Conservation (phyloP, 306 rosid genomes). For the Gastrolobium bilobum region DNA sequence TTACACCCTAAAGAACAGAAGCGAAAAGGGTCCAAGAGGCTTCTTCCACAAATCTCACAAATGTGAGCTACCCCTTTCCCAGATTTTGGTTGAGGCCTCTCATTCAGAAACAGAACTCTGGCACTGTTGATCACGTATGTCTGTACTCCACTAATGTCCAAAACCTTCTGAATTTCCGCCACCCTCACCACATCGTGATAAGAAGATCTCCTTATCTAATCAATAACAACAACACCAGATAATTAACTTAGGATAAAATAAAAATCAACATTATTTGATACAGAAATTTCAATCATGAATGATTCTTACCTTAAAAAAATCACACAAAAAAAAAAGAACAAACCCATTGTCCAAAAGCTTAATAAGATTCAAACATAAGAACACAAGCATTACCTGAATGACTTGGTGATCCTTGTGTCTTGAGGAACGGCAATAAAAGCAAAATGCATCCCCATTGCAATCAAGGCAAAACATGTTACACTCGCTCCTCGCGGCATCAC, state of each 20-base stretch:
- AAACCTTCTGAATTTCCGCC: slow-evolving; percentile 72
- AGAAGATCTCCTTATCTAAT: slow-evolving; percentile 87
- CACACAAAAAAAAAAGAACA: not conserved
- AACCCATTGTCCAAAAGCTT: not conserved
- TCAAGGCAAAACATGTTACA: slow-evolving; percentile 95
- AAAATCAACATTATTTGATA: not conserved
- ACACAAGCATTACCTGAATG: slow-evolving; percentile 65
- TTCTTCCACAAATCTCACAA: slow-evolving; percentile 92
- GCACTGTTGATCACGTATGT: slow-evolving; percentile 97
- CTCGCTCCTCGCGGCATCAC: slow-evolving; percentile 81
- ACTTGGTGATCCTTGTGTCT: slow-evolving; percentile 92
- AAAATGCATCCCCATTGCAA: slow-evolving; percentile 79
- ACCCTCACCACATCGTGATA: slow-evolving; percentile 97
- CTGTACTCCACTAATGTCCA: slow-evolving; percentile 90
- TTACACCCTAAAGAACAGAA: slow-evolving; percentile 97
- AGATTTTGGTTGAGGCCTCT: slow-evolving; percentile 93
- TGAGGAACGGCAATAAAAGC: slow-evolving; percentile 93
- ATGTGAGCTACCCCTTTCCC: slow-evolving; percentile 82
- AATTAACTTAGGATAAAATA: not conserved
- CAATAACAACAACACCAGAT: not conserved
- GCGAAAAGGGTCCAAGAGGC: slow-evolving; percentile 89
- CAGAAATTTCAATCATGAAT: not conserved
- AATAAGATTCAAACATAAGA: too few species aligned
- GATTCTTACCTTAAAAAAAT: not conserved
- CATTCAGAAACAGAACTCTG: slow-evolving; percentile 86